Conservation (phyloP, 345 rosid genomes). For the Lepidium sativum region DNA sequence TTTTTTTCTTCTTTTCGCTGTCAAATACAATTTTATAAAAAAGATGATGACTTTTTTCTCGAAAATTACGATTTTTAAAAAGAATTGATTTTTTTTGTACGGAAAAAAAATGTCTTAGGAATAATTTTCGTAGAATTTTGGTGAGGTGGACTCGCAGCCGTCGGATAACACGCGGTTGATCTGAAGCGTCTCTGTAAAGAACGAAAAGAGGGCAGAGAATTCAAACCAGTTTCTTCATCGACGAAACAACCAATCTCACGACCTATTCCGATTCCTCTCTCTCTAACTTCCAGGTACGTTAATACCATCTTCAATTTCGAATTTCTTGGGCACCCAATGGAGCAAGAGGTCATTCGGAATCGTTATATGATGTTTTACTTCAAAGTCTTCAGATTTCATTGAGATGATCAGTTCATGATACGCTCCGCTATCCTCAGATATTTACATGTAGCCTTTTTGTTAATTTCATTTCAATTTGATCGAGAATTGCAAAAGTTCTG, state of each 20-base stretch:
- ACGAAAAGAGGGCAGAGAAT: not conserved
- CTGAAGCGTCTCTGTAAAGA: slow-evolving; percentile 10
- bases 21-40: not conserved
- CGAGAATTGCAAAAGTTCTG: not conserved
- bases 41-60: no score
- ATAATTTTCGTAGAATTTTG: not conserved
- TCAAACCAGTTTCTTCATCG: slow-evolving; percentile 25
- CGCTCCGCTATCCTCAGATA: not conserved
- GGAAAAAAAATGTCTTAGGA: not conserved
- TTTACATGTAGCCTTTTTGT: not conserved
- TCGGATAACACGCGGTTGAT: slow-evolving; percentile 24
- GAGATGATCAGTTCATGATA: slow-evolving; percentile 4
- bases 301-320: not conserved
- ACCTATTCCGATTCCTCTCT: not conserved
- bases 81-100: not conserved
- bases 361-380: not conserved
- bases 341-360: not conserved
- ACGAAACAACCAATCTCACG: slow-evolving; percentile 21
- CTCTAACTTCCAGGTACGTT: not conserved
- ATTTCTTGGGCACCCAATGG: not conserved
- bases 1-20: not conserved
- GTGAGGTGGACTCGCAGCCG: slow-evolving; percentile 21
- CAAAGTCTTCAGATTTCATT: not conserved
- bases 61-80: no score
- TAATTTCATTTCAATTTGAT: not conserved